Evolutionary conservation across 495 filamentous ascomycete genomes (phyloP), one percentile per base, ranked within the genome.

Genomic region (Penicillium tannophilum): DNA sequence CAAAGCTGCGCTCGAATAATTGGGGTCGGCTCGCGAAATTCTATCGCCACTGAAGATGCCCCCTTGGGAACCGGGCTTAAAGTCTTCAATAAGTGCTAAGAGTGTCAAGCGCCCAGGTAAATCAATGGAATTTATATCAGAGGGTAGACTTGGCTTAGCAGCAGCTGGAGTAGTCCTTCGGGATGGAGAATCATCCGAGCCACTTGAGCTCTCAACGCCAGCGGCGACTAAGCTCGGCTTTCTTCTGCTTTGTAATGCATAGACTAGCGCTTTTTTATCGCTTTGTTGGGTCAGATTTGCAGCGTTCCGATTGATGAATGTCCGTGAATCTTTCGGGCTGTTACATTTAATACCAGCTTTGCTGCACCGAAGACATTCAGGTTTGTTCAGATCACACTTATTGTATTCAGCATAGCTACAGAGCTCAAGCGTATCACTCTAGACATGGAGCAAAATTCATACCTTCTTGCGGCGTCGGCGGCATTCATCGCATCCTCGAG

Each of bases 381-480:
- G 43, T 26, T 46, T 46, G 7, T 23, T 6, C 6, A 46, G 43
- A 46, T 46, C 43, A 46, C 43, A 46, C 43, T 46, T 46, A 6
- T 20, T 46, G 23, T 23, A 20, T 46, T 46, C 43, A 23, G 43
- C 43, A 46, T 46, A 20, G 6, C 3, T 46, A 19, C 6, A 39
- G 43, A 46, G 4, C 20, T 6, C 17, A n/a, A n/a, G n/a, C n/a
- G n/a, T n/a, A n/a, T n/a, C n/a, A n/a, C 10, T 23, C 11, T 11
- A 52, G 19, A 3, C 19, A 52, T 14, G 30, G 49, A 52, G 39
- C 14, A 12, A 52, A 39, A 39, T 52, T 0, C 30, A 39, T 39
- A 52, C 49, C 49, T 52, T 52, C 49, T 52, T 52, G 49, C 49
- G 49, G 49, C 49, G 49, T 52, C 49, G 26, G 17, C 49, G 49